Evolutionary conservation across 1,284 basidiomycete genomes (phyloP).

Genomic region (Austroboletus olivaceoglutinosus): DNA sequence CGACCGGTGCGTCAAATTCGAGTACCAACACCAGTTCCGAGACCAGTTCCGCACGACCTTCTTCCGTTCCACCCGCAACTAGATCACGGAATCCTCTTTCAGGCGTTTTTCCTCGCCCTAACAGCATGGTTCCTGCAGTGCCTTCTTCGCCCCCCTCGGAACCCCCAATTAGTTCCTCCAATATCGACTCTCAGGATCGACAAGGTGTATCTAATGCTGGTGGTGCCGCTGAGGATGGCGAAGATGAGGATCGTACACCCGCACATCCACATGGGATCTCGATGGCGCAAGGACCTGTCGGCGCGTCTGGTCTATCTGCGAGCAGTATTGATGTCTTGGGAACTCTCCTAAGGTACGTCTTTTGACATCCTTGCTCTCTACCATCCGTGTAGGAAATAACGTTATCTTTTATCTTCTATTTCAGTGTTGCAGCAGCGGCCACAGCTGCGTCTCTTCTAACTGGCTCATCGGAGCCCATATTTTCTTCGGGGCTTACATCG

Average conservation of each 20-base stretch:
- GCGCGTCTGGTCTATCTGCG: conserved; percentile 47
- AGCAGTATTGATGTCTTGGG: conserved; percentile 78
- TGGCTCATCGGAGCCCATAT: conserved; percentile 57
- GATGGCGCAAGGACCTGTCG: conserved; percentile 23
- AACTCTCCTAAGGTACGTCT: conserved; percentile 65
- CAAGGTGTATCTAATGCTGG: not conserved
- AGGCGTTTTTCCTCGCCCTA: conserved; percentile 42
- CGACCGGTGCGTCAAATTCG: conserved; percentile 5
- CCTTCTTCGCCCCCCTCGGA: conserved; percentile 12
- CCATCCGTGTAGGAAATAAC: conserved; percentile 2
- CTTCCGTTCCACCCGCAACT: conserved; percentile 30
- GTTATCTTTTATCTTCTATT: not conserved
- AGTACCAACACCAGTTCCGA: conserved; percentile 7
- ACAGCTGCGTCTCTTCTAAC: conserved; percentile 73
- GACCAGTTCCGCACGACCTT: conserved; percentile 21
- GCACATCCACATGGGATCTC: conserved; percentile 17
- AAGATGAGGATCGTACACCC: conserved; percentile 13
- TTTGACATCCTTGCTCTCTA: not conserved
- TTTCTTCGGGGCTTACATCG: conserved; percentile 48
- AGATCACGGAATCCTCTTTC: conserved; percentile 42
- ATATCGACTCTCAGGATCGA: conserved; percentile 5
- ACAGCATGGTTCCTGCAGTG: conserved; percentile 29
- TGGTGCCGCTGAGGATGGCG: conserved; percentile 10
- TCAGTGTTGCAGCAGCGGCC: conserved; percentile 74
- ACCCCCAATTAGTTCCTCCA: conserved; percentile 1